Evolutionary conservation across 306 rosid genomes (phyloP), one percentile per base, ranked within the genome.

Genomic region (Alnus rubra): DNA sequence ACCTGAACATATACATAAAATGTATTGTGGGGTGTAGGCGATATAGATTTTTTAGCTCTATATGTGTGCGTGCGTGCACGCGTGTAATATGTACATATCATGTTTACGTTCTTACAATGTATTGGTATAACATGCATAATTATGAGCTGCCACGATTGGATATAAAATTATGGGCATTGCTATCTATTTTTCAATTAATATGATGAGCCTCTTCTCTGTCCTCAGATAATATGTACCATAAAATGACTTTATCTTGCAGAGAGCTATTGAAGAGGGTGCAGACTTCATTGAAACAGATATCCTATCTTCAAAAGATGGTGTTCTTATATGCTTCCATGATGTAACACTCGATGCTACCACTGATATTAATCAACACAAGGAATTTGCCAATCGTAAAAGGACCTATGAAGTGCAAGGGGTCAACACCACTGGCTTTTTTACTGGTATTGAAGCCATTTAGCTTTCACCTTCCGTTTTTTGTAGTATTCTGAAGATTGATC

Each of bases 211-310:
- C 0, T 4, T 72, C 55, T 67, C 78, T 75, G 30, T 74, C 45
- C 56, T 68, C 64, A 63, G 59, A 49, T 63, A 78, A 30, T 42
- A 72, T 62, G 71, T 70, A 56, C 69, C 49, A 79, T 42, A 37
- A 45, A 78, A 58, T 31, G 31, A 49, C 51, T 65, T 4, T 74
- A 59, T 72, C 37, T 79, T 88, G 90, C 84, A 93, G 99, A 95
- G 91, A 83, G 99, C 99, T 73, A 90, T 95, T 86, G 88, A 89
- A 86, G 99, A 95, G 83, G 99, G 99, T 23, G 83, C 98, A 53
- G 99, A 95, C 90, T 95, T 95, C 90, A 93, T 95, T 81, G 99
- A 95, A 82, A 83, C 97, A 1, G 99, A 95, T 80, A 87, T 95
- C 76, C 79, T 88, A 37, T 82, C 99, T 83, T 93, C 99, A 74